A percentile compares a stretch with the other conserved stretches of the same genome.
Evolutionary conservation across 2,329 filamentous ascomycete species (phyloP).

Genomic region (Lasiodiplodia citricola): DNA sequence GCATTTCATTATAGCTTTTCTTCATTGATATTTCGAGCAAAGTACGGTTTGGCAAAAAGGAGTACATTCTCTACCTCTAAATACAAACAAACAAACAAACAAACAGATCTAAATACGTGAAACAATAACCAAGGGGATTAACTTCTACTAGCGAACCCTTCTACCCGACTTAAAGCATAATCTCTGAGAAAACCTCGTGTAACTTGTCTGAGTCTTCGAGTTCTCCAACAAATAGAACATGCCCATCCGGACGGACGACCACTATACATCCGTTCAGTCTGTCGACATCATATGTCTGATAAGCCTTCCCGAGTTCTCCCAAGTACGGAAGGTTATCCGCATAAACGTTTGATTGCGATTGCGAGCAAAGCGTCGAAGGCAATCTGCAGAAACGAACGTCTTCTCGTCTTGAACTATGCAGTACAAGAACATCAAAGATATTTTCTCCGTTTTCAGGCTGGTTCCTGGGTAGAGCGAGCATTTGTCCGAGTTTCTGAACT

Average conservation of each 20-base stretch:
- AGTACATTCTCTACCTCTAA: no score
- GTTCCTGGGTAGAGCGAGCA: constrained; percentile 50
- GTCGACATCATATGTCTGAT: constrained; percentile 65
- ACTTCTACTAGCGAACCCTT: no score
- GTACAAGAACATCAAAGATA: constrained; percentile 62
- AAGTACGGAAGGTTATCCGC: constrained; percentile 53
- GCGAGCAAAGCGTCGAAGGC: constrained; percentile 45
- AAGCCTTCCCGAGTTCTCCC: constrained; percentile 52
- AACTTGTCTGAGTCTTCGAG: constrained; percentile 40
- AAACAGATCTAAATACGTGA: no score
- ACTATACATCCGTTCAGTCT: constrained; percentile 61
- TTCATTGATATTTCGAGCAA: no score
- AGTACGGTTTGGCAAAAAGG: no score
- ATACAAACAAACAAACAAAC: no score
- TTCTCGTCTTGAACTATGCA: constrained; percentile 60
- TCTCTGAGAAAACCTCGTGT: constrained; percentile 31
- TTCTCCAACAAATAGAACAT: constrained; percentile 58
- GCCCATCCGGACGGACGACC: constrained; percentile 69
- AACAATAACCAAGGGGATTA: no score
- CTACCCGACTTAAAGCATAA: constrained; percentile 3
- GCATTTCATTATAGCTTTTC: no score
- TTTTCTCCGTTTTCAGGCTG: constrained; percentile 45
- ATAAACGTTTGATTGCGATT: constrained; percentile 45
- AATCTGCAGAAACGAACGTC: constrained; percentile 44
- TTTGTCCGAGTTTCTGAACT: constrained; percentile 55